Evolutionary conservation across 228 moss, liverwort and hornwort genomes (phyloP).

Genomic region (Sphagnum fallax): DNA sequence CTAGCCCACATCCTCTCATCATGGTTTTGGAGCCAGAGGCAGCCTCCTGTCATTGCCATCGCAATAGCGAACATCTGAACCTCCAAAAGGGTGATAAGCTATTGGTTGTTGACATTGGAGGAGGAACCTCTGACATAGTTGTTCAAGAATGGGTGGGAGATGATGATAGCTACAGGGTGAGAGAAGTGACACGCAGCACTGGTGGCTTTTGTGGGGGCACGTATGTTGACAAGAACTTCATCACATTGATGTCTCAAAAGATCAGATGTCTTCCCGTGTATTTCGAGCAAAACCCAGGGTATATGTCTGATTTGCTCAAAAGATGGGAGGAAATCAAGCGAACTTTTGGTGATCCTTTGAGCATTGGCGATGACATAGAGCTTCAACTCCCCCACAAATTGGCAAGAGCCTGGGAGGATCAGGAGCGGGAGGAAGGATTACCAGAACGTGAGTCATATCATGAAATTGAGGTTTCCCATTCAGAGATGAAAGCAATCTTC

Average conservation of each 20-base stretch:
- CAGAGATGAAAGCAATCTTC: slow-evolving; percentile 27
- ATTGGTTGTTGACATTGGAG: slow-evolving; percentile 55
- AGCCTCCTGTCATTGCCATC: slow-evolving; percentile 41
- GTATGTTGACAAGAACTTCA: slow-evolving; percentile 23
- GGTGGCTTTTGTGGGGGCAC: slow-evolving; percentile 46
- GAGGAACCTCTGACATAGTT: slow-evolving; percentile 48
- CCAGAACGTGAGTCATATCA: slow-evolving; percentile 4
- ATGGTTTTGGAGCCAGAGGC: slow-evolving; percentile 52
- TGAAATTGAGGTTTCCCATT: slow-evolving; percentile 13
- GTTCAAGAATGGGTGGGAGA: slow-evolving; percentile 32
- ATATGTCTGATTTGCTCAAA: slow-evolving; percentile 13
- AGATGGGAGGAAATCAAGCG: slow-evolving; percentile 30
- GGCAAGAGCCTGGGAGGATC: slow-evolving; percentile 18
- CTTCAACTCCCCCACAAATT: slow-evolving; percentile 22
- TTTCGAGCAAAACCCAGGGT: slow-evolving; percentile 12
- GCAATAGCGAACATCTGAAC: slow-evolving; percentile 10
- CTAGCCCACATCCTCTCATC: slow-evolving; percentile 32
- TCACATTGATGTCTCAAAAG: slow-evolving; percentile 14
- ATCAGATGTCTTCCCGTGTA: slow-evolving; percentile 35
- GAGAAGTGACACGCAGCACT: slow-evolving; percentile 35
- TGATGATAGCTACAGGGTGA: slow-evolving; percentile 18
- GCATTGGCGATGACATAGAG: slow-evolving; percentile 4
- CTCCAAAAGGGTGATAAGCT: slow-evolving; percentile 35
- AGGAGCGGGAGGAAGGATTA: background rate
- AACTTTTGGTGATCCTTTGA: slow-evolving; percentile 24